These are phyloP conservation scores for Euphorbia pulcherrima DNA, from an alignment of 345 rosid genomes.

Conservation along the genomic window DNA sequence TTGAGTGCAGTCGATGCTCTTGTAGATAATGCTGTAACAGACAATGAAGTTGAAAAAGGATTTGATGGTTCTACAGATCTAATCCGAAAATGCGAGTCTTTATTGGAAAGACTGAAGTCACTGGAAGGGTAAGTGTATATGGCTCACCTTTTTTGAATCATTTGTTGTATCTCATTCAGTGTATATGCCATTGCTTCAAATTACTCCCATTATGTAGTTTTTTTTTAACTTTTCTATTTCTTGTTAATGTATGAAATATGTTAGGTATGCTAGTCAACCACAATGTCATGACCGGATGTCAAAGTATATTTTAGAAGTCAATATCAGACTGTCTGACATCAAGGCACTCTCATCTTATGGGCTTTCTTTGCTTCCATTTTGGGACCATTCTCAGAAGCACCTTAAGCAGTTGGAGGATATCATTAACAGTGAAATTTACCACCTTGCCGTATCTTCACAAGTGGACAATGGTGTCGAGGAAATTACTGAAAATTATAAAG, in stretches of 20 bases:
- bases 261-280: conserved; percentile 50
- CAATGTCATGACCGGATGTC: conserved; percentile 48
- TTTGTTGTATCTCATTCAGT: conserved; percentile 3
- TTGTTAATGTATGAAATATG: conserved; percentile 20
- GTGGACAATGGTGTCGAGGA: conserved; percentile 45
- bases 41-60: conserved; percentile 28
- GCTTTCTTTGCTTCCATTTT: conserved; percentile 61
- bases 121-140: conserved; percentile 53
- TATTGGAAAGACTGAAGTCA: conserved; percentile 71
- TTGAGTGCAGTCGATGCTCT: conserved; percentile 25
- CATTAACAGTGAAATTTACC: conserved; percentile 58
- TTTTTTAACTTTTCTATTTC: conserved; percentile 9
- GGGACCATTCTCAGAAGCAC: conserved; percentile 76
- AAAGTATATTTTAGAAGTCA: conserved; percentile 61
- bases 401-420: conserved; percentile 62
- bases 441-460: conserved; percentile 57
- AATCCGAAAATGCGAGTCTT: conserved; percentile 46
- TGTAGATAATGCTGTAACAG: conserved; percentile 20
- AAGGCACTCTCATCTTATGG: conserved; percentile 54
- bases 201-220: neutral
- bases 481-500: conserved; percentile 27
- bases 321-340: conserved; percentile 78
- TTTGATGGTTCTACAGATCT: conserved; percentile 47
- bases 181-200: too few relatives aligned
- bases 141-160: conserved; percentile 19